Percentiles rank a stretch among this genome's conserved stretches.
Evolutionary conservation across 257 asterid species (phyloP).

Genomic region (Penstemon newberryi): DNA sequence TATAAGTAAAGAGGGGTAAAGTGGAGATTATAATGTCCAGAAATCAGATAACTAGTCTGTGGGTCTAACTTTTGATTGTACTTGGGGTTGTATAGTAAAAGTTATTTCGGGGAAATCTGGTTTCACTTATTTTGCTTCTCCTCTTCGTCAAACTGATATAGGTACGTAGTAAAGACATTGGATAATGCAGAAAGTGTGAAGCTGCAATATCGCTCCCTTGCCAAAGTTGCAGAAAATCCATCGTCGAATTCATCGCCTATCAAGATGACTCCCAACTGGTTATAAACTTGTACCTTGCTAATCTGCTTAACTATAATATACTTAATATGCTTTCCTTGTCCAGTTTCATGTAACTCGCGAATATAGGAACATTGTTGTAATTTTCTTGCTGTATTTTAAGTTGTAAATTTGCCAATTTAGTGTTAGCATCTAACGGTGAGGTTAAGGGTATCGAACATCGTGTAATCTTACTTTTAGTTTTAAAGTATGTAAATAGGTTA

Average conservation of each 20-base stretch:
- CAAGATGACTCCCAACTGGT: conserved; percentile 59
- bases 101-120: background rate
- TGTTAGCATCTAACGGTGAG: too few species aligned
- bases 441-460: too few species aligned
- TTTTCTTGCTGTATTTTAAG: too few species aligned
- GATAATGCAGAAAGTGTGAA: conserved; percentile 99
- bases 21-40: too few species aligned
- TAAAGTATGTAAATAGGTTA: too few species aligned
- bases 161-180: conserved; percentile 96
- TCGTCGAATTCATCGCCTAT: conserved; percentile 52
- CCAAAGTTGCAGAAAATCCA: conserved; percentile 57
- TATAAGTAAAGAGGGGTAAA: background rate
- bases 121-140: background rate
- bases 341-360: too few species aligned
- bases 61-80: background rate
- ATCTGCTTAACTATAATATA: too few species aligned
- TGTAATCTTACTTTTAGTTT: too few species aligned
- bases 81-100: background rate
- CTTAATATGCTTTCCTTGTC: too few species aligned
- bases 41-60: too few species aligned
- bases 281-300: conserved; percentile 33
- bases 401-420: too few species aligned
- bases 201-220: conserved; percentile 89
- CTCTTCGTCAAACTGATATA: conserved; percentile 29
- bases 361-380: too few species aligned